These are phyloP conservation scores for Blastocrithidia nonstop DNA, from an alignment of 208 protist genomes.

Conservation along the genomic window DNA sequence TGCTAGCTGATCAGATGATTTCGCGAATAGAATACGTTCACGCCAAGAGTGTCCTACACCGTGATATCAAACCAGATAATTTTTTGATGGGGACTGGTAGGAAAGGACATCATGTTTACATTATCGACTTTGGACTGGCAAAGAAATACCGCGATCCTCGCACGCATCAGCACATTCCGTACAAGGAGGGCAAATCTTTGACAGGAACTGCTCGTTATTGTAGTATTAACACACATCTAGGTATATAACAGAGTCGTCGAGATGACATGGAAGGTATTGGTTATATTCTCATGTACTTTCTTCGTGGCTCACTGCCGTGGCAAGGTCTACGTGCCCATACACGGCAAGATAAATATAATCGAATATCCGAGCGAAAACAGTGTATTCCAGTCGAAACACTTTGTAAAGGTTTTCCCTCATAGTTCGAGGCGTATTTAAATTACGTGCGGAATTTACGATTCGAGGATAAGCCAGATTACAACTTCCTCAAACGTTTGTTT, in stretches of 20 bases:
- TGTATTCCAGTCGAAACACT: constrained; percentile 90
- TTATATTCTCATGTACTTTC: constrained; percentile 99
- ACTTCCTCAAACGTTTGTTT: constrained; percentile 96
- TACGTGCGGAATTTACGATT: constrained; percentile 95
- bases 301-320: constrained; percentile 97
- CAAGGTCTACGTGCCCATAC: constrained; percentile 93
- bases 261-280: constrained; percentile 98
- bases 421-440: constrained; percentile 97
- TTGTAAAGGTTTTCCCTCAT: constrained; percentile 85
- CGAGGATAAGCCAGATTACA: constrained; percentile 98
- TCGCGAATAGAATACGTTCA: constrained; percentile 85
- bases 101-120: constrained; percentile 87
- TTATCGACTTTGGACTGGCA: constrained; percentile 99
- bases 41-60: constrained; percentile 85
- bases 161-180: constrained; percentile 98
- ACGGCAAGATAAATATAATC: constrained; percentile 98
- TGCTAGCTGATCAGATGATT: constrained; percentile 89
- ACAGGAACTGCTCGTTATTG: constrained; percentile 99
- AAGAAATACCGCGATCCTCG: constrained; percentile 98
- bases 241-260: constrained; percentile 92
- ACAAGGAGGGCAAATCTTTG: constrained; percentile 97
- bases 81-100: constrained; percentile 86
- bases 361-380: constrained; percentile 97
- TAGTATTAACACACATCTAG: constrained; percentile 98
- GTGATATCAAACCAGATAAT: constrained; percentile 93